Evolutionary conservation across 495 filamentous ascomycete species (phyloP).

Genomic region (Annulohypoxylon maeteangense): DNA sequence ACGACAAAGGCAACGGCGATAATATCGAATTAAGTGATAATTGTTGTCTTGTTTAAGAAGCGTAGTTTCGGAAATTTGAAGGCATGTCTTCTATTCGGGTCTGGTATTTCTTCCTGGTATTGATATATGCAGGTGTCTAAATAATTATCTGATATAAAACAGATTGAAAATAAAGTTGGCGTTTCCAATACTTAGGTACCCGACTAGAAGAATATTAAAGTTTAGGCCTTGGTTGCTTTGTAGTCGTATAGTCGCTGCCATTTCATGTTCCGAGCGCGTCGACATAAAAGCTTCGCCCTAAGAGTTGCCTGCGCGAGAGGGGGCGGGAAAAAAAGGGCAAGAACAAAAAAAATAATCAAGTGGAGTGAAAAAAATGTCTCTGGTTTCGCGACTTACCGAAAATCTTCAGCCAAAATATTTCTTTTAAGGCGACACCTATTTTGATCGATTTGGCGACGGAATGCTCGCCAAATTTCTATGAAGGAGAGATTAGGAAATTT

Average conservation of each 20-base stretch:
- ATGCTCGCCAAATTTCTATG: slow-evolving; percentile 36
- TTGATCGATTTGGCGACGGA: slow-evolving; percentile 17
- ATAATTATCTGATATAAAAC: not conserved
- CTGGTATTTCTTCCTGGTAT: not conserved
- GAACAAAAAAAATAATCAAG: slow-evolving; percentile 31
- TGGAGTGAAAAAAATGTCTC: slow-evolving; percentile 31
- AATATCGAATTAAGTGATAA: not conserved
- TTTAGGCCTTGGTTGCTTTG: slow-evolving; percentile 14
- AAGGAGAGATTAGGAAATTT: slow-evolving; percentile 24
- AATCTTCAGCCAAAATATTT: slow-evolving; percentile 30
- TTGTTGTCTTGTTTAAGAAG: slow-evolving; percentile 2
- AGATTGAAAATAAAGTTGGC: not conserved
- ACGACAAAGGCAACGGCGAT: not conserved
- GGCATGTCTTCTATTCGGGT: not conserved
- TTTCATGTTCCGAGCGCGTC: slow-evolving; percentile 31
- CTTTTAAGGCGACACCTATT: slow-evolving; percentile 22
- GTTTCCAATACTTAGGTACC: slow-evolving; percentile 3
- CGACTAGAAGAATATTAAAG: slow-evolving; percentile 24
- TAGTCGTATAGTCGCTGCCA: slow-evolving; percentile 27
- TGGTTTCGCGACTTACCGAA: slow-evolving; percentile 35
- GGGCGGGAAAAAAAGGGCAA: slow-evolving; percentile 26
- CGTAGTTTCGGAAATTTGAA: not conserved
- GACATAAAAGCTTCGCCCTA: slow-evolving; percentile 4
- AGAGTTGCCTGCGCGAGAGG: slow-evolving; percentile 29
- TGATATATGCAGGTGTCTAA: not conserved